Conservation (phyloP, 2,329 filamentous ascomycete genomes). For the Pseudonectria buxi region DNA sequence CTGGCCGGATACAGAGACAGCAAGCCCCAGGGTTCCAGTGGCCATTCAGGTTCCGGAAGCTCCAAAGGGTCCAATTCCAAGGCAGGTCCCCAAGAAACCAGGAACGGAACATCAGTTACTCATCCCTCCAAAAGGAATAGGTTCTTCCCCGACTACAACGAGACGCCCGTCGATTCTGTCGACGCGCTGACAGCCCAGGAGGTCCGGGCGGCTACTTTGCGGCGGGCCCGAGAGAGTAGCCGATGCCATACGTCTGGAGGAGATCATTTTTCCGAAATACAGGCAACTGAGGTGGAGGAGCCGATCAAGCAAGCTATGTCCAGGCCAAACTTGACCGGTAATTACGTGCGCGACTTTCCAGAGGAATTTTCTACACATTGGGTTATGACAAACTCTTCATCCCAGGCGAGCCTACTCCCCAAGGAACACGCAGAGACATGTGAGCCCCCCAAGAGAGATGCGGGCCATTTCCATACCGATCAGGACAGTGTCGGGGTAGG, state of each 20-base stretch:
- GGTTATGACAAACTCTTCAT: conserved; percentile 21
- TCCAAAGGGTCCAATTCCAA: conserved; percentile 34
- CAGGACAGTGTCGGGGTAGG: conserved; percentile 25
- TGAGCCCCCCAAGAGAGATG: not conserved
- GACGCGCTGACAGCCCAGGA: conserved; percentile 24
- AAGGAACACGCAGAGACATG: conserved; percentile 4
- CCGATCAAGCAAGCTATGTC: conserved; percentile 1
- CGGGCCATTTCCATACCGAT: conserved; percentile 4
- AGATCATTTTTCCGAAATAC: conserved; percentile 4
- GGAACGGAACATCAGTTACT: conserved; percentile 19
- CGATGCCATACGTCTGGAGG: conserved; percentile 10
- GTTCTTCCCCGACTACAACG: conserved; percentile 11
- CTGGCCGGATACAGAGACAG: conserved; percentile 33
- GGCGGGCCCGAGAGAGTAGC: conserved; percentile 18
- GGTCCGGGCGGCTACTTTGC: conserved; percentile 25
- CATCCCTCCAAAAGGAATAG: conserved; percentile 17
- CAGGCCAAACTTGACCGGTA: conserved; percentile 34
- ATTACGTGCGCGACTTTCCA: conserved; percentile 45
- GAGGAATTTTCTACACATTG: conserved; percentile 45
- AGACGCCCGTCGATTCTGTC: conserved; percentile 11
- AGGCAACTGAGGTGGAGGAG: conserved; percentile 6
- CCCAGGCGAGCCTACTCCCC: conserved; percentile 20
- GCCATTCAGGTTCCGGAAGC: conserved; percentile 22
- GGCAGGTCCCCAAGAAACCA: conserved; percentile 17
- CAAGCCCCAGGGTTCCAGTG: conserved; percentile 29